Percentiles rank a stretch among this genome's conserved stretches.
Conservation (phyloP, 208 protist genomes). For the Acanthamoeba sp. region DNA sequence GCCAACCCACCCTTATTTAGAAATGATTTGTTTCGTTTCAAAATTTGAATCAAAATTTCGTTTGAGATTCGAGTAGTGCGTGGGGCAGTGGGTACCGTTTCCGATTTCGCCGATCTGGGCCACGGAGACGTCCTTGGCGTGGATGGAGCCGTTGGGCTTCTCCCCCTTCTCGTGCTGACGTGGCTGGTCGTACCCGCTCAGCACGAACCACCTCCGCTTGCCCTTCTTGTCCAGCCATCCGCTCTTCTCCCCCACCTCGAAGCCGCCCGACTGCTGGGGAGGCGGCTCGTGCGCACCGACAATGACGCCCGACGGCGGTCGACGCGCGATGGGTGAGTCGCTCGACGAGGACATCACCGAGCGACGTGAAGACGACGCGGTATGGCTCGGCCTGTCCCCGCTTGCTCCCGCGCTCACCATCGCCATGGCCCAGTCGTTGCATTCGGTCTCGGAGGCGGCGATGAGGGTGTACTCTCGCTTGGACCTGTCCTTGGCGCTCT, state of each 20-base stretch:
- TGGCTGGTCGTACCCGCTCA: slow-evolving; percentile 12
- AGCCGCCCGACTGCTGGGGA: neutral
- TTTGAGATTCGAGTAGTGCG: neutral
- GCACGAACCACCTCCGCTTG: slow-evolving; percentile 23
- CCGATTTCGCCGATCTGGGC: slow-evolving; percentile 33
- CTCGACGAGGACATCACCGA: neutral
- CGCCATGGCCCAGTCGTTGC: neutral
- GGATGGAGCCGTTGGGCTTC: slow-evolving; percentile 13
- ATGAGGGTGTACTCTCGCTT: neutral
- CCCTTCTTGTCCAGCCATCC: slow-evolving; percentile 54
- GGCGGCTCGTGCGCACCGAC: neutral
- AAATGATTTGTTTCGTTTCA: too few relatives aligned
- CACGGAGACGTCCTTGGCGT: neutral
- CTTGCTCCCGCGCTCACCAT: neutral
- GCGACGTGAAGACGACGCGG: neutral
- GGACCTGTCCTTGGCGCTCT: neutral
- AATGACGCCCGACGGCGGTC: neutral
- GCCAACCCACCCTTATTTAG: too few relatives aligned
- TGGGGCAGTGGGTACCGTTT: neutral
- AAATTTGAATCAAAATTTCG: too few relatives aligned
- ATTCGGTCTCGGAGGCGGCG: neutral
- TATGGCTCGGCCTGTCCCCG: neutral
- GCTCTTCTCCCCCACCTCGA: neutral
- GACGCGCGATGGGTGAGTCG: too few relatives aligned
- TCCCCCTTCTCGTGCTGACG: neutral